Evolutionary conservation across 2,329 filamentous ascomycete species (phyloP), one percentile per base, ranked within the genome.

Genomic region (Paracoccidioides brasiliensis): DNA sequence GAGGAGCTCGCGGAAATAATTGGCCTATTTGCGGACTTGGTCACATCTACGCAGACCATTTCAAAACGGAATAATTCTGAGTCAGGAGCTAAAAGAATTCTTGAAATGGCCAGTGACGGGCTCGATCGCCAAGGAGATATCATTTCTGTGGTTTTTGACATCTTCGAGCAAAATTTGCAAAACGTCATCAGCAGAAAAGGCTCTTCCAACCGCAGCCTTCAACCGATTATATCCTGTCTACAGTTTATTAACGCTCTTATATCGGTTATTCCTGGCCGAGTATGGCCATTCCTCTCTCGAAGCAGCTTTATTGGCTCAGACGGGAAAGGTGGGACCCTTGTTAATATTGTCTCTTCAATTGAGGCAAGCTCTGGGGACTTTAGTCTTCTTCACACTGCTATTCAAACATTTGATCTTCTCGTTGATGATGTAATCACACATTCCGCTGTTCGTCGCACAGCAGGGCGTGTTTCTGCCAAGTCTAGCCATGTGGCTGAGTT

Each of bases 241-340:
- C 84, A 89, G 54, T 96, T 97, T 64, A 74, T 95, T 41, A 80
- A 86, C 61, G 82, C 85, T 2, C 74, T 94, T 15, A 70, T 93
- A 32, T 77, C 79, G 8, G 63, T 86, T n/a, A 81, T 85, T 53
- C 91, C 93, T 0, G 86, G 86, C 56, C 80, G 90, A 57, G 83
- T 95, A 5, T 97, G 93, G 90, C 90, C 91, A 3, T 88, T 91
- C 67, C 79, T 98, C 63, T 82, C 85, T 3, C 83, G 88, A 56
- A 94, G 88, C 67, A 82, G 84, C 59, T 75, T 98, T 15, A 76
- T 98, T 48, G 86, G 86, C 62, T 80, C 83, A 5, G 84, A 89
- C 61, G 84, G 87, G 8, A 84, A 84, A 59, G 84, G 84, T 12
- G 88, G 89, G 9, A 84, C 86, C 58, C 78, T 98, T 58, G 81